Base-by-base conservation (phyloP, 2,329 filamentous ascomycete genomes). In the Basipetospora chlamydospora region DNA sequence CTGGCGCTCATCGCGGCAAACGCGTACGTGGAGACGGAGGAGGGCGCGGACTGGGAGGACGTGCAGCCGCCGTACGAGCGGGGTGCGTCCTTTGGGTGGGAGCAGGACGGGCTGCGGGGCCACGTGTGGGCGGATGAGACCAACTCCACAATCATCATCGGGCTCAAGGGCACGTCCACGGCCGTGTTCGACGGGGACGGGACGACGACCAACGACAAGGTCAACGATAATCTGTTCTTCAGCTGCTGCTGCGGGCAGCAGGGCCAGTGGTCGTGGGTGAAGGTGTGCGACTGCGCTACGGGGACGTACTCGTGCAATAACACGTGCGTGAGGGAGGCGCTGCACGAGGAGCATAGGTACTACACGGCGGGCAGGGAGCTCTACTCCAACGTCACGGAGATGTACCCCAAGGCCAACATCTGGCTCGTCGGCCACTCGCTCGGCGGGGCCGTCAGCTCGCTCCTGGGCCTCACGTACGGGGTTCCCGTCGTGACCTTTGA, bases 201-300 rank as follows among this genome's bases (percentile, higher is more conserved):
- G 35, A 96, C 90, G 1, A 96, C 88, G 0, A 93, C 86, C 18
- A 94, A 94, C 47, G 90, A 98, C 61, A 98, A 98, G 61, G 66
- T 87, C 50, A 98, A 96, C 54, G 90, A 98, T 58, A 98, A 98
- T 53, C 67, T 98, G 8, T 94, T 93, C 58, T 95, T 95, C 61
- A 93, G 87, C 52, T 98, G 90, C 60, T 98, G 90, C 57, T 98
- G 90, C 58, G 90, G 77, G 4, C 86, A 95, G 58, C 87, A 92
- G 48, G 86, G 87, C 0, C 84, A 86, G 44, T 86, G 78, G 60
- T 75, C 86, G 12, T 95, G 86, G 79, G 78, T 82, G 42, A 80
- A 92, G 53, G 86, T 94, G 39, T 98, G 90, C 58, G 81, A 94
- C 54, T 98, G 90, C 54, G 84, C 86, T 43, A 83, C 81, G 2